These are phyloP conservation scores for Fonsecaea pugnacius DNA, from an alignment of 2,329 filamentous ascomycete genomes.

Conservation along the genomic window DNA sequence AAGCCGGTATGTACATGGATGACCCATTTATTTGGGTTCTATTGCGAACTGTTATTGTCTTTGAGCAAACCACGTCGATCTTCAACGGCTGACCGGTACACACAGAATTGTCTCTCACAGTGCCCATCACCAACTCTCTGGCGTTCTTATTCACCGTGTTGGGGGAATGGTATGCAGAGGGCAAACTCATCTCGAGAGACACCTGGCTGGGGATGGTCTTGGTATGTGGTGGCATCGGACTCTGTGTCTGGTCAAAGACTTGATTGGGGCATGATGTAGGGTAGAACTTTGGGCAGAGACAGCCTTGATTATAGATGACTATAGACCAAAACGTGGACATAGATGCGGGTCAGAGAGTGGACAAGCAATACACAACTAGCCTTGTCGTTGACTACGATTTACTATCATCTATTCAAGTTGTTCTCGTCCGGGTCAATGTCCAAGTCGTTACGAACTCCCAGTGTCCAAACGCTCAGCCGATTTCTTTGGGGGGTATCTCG, in stretches of 20 bases:
- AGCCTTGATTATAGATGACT: background rate
- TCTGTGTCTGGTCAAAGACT: constrained; percentile 72
- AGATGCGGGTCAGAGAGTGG: background rate
- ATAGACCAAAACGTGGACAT: constrained; percentile 1
- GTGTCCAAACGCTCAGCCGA: constrained; percentile 4
- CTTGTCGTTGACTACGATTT: background rate
- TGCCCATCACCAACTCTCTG: constrained; percentile 91
- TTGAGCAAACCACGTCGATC: background rate
- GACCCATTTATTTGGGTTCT: background rate
- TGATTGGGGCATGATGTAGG: constrained; percentile 21
- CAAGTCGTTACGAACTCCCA: background rate
- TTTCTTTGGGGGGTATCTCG: constrained; percentile 17
- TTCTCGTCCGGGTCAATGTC: background rate
- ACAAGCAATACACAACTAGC: background rate
- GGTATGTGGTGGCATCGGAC: constrained; percentile 76
- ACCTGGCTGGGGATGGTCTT: constrained; percentile 82
- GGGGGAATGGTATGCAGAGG: constrained; percentile 93
- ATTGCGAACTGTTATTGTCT: background rate
- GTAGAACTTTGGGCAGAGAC: background rate
- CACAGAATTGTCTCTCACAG: constrained; percentile 84
- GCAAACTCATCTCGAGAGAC: constrained; percentile 84
- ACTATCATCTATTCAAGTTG: background rate
- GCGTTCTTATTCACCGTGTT: constrained; percentile 96
- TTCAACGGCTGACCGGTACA: background rate
- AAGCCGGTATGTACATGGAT: constrained; percentile 72